Evolutionary conservation across 345 rosid genomes (phyloP).

Genomic region (Streptanthus diversifolius): DNA sequence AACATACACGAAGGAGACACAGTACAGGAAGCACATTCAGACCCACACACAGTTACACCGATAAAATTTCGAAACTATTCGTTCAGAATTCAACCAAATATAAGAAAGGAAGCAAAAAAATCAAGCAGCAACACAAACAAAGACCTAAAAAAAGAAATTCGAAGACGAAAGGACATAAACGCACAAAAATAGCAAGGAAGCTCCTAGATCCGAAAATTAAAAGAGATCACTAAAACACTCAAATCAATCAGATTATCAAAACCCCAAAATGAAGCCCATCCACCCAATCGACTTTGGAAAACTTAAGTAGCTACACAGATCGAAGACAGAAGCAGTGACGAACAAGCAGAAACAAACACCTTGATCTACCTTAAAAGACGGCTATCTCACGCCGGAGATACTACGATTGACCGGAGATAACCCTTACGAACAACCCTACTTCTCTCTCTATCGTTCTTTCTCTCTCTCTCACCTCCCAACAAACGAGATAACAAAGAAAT

Average conservation of each 20-base stretch:
- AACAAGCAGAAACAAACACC: neutral
- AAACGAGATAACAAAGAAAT: conserved; percentile 13
- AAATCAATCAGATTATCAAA: neutral
- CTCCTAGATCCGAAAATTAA: conserved; percentile 11
- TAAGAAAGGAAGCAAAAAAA: neutral
- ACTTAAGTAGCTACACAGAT: neutral
- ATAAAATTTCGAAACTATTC: neutral
- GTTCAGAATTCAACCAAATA: neutral
- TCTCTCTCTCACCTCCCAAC: neutral
- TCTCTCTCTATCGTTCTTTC: neutral
- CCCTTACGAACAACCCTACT: conserved; percentile 11
- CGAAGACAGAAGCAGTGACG: neutral
- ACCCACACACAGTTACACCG: neutral
- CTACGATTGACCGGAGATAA: conserved; percentile 2
- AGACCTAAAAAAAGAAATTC: neutral
- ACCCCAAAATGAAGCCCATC: conserved; percentile 13
- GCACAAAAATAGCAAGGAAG: neutral
- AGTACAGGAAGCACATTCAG: neutral
- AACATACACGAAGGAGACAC: no score
- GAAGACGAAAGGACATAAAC: neutral
- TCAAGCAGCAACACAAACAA: neutral
- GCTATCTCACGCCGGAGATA: conserved; percentile 21
- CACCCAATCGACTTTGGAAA: conserved; percentile 9
- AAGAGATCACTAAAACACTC: neutral
- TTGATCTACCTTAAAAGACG: conserved; percentile 1